Evolutionary conservation across 164 flowering plant genomes (phyloP).

Genomic region (Vitis rupestris): DNA sequence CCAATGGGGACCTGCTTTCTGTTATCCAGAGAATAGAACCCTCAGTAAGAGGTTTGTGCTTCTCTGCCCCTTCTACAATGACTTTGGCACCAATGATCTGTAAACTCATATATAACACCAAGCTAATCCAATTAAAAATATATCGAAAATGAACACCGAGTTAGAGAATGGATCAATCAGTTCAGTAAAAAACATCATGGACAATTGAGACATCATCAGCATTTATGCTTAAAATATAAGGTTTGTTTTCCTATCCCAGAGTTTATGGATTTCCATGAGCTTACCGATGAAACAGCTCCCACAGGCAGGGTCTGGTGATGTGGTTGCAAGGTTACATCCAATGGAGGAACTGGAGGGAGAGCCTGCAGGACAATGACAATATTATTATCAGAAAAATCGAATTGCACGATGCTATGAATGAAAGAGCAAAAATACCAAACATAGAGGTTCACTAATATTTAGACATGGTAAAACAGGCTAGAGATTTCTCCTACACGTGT

Average conservation of each 20-base stretch:
- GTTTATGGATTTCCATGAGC: slow-evolving; percentile 11
- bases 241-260: neutral
- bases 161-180: neutral
- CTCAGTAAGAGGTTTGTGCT: slow-evolving; percentile 85
- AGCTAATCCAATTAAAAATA: neutral
- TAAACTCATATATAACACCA: slow-evolving; percentile 8
- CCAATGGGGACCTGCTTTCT: slow-evolving; percentile 64
- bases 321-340: slow-evolving; percentile 56
- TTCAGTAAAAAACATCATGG: neutral
- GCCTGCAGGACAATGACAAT: slow-evolving; percentile 36
- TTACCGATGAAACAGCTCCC: slow-evolving; percentile 81
- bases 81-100: slow-evolving; percentile 78
- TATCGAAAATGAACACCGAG: neutral
- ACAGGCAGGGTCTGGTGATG: slow-evolving; percentile 72
- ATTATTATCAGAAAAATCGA: neutral
- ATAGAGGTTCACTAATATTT: too few species aligned
- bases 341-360: slow-evolving; percentile 79
- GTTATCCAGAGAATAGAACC: slow-evolving; percentile 97
- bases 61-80: slow-evolving; percentile 86
- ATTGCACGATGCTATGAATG: neutral
- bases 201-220: neutral
- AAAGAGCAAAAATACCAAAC: neutral
- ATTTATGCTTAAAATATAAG: neutral
- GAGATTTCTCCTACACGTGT: too few species aligned
- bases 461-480: too few species aligned